Evolutionary conservation across 2,329 filamentous ascomycete genomes (phyloP).

Genomic region (Colletotrichum musae): DNA sequence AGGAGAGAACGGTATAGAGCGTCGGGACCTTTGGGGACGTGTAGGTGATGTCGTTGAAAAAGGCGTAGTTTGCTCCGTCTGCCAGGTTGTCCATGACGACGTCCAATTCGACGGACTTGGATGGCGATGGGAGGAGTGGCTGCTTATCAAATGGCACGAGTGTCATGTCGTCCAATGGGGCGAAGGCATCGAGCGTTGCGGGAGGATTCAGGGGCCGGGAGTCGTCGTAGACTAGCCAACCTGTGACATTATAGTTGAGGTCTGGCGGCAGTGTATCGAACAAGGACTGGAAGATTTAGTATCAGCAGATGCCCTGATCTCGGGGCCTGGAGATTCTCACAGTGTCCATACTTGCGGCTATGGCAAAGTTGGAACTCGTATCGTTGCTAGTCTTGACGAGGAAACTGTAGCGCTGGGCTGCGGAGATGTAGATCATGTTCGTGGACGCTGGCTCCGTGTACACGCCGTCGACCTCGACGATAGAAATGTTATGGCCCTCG

Average conservation of each 20-base stretch:
- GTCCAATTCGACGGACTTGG: slow-evolving; percentile 74
- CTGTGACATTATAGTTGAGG: slow-evolving; percentile 78
- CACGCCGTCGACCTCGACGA: slow-evolving; percentile 82
- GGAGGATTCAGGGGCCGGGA: slow-evolving; percentile 63
- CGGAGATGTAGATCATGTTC: slow-evolving; percentile 75
- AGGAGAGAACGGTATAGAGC: slow-evolving; percentile 81
- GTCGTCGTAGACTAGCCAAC: slow-evolving; percentile 73
- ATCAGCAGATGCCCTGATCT: neutral
- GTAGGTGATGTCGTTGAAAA: slow-evolving; percentile 86
- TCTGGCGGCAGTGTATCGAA: slow-evolving; percentile 78
- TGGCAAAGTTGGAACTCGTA: slow-evolving; percentile 74
- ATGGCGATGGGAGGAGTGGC: slow-evolving; percentile 66
- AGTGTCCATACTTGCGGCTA: slow-evolving; percentile 79
- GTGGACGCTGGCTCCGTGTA: slow-evolving; percentile 74
- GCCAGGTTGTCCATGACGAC: slow-evolving; percentile 73
- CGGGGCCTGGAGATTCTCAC: slow-evolving; percentile 50
- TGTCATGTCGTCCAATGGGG: slow-evolving; percentile 80
- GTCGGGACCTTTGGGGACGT: slow-evolving; percentile 81
- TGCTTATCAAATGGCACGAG: slow-evolving; percentile 78
- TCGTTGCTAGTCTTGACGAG: slow-evolving; percentile 75
- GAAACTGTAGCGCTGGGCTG: slow-evolving; percentile 77
- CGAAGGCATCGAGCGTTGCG: slow-evolving; percentile 70
- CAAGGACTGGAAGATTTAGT: slow-evolving; percentile 55
- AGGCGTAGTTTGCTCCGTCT: slow-evolving; percentile 73
- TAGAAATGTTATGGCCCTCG: slow-evolving; percentile 75